Base-by-base conservation (phyloP, 2,329 filamentous ascomycete genomes). In the Xylaria sp. region DNA sequence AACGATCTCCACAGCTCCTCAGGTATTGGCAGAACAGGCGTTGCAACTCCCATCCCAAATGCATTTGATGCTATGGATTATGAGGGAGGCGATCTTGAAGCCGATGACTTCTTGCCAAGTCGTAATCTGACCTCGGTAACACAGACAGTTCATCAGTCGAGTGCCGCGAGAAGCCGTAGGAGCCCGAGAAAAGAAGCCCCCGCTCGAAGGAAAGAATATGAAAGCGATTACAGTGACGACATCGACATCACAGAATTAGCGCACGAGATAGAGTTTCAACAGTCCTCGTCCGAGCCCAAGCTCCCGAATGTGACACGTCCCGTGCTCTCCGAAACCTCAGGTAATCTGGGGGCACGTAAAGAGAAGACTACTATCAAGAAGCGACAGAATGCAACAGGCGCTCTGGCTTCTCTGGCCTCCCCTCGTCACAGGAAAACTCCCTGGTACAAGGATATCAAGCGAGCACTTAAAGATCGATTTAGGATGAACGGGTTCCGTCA, bases 401-500 rank as follows among this genome's bases (percentile, higher is more conserved):
- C 75, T 0, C 71, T 73, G 0, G 78, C 86, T 25, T 80, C 75
- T 0, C 71, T 73, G 0, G 78, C 86, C 23, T 80, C 83, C 1
- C 74, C 81, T 1, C 80, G 84, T 55, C 75, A 85, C 69, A 89
- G 91, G 84, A 82, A 84, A 51, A 83, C 89, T 71, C 82, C 88
- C 4, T 99, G 96, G 95, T 97, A 94, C 15, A 82, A 85, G 45
- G 94, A 98, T 70, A 91, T 99, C 23, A 90, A 89, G 68, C 84
- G 82, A 57, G 91, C 88, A n/a, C 79, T 99, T 67, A 92, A 90
- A 71, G 89, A 94, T 70, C 85, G 88, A 2, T 99, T 99, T 73
- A 86, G 89, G 66, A 89, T 99, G 75, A 87, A 86, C 57, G 92
- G 92, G 0, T 99, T 99, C 73, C 88, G 96, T 31, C 87, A 89